Percentiles rank a stretch among this genome's conserved stretches.
Conservation (phyloP, 2,329 filamentous ascomycete species). For the Aspergillus sergii region DNA sequence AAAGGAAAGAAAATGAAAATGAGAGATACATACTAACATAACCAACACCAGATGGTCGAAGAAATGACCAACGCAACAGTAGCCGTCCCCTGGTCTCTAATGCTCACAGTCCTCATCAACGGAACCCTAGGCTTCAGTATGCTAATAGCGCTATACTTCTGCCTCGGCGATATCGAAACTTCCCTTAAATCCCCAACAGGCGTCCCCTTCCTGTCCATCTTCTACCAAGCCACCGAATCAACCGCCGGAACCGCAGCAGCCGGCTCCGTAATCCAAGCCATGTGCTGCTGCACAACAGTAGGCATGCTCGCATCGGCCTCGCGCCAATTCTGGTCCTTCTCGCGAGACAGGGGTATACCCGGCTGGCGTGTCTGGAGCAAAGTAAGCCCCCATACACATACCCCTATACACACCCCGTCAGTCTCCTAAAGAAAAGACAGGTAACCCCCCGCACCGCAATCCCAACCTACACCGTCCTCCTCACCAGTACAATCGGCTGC, state of each 20-base stretch:
- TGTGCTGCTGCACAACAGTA: conserved; percentile 33
- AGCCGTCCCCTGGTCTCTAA: conserved; percentile 40
- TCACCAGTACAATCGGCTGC: conserved; percentile 29
- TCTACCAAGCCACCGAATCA: conserved; percentile 33
- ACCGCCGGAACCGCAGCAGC: conserved; percentile 28
- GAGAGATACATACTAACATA: neutral
- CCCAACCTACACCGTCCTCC: conserved; percentile 26
- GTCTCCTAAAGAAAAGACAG: conserved; percentile 7
- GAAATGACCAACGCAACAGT: conserved; percentile 42
- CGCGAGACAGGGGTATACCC: conserved; percentile 30
- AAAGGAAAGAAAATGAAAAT: neutral
- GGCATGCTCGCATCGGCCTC: conserved; percentile 49
- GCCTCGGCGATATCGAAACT: conserved; percentile 36
- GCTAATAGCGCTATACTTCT: conserved; percentile 43
- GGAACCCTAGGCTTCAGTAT: conserved; percentile 40
- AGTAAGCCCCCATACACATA: conserved; percentile 12
- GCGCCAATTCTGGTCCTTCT: conserved; percentile 37
- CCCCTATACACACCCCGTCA: neutral
- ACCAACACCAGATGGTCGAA: conserved; percentile 35
- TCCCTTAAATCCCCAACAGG: conserved; percentile 30
- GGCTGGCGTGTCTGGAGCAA: conserved; percentile 32
- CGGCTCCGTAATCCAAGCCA: conserved; percentile 28
- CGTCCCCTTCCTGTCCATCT: conserved; percentile 39
- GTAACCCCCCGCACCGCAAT: conserved; percentile 30
- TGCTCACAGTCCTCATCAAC: conserved; percentile 40